Evolutionary conservation across 768 basidiomycete species (phyloP).

Genomic region (Leucocoprinus sp.): DNA sequence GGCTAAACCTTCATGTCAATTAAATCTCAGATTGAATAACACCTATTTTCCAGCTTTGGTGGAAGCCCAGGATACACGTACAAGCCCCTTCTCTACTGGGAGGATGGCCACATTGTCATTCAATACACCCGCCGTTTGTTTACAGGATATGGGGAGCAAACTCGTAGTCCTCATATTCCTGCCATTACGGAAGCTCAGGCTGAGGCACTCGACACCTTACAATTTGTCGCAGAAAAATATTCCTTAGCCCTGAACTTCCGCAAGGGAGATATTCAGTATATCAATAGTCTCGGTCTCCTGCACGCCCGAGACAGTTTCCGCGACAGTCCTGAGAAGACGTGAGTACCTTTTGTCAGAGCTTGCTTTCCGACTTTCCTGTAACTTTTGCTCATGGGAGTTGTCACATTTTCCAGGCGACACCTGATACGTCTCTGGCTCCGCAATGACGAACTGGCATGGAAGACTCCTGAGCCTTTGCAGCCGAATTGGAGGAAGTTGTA

Average conservation of each 20-base stretch:
- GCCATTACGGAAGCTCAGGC: slow-evolving; percentile 43
- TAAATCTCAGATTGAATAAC: background rate
- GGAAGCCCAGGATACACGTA: slow-evolving; percentile 25
- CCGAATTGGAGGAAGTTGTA: slow-evolving; percentile 16
- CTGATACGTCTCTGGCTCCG: slow-evolving; percentile 37
- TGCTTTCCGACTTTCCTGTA: slow-evolving; percentile 1
- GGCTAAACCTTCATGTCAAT: slow-evolving; percentile 2
- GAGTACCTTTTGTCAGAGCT: slow-evolving; percentile 15
- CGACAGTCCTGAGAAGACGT: slow-evolving; percentile 35
- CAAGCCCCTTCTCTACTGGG: slow-evolving; percentile 32
- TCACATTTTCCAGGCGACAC: slow-evolving; percentile 27
- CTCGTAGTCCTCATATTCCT: slow-evolving; percentile 30
- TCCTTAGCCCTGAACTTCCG: slow-evolving; percentile 36
- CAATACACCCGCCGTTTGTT: slow-evolving; percentile 38
- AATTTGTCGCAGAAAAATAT: slow-evolving; percentile 36
- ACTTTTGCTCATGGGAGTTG: background rate
- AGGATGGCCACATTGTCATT: slow-evolving; percentile 32
- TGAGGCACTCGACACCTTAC: slow-evolving; percentile 29
- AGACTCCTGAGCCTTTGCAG: slow-evolving; percentile 11
- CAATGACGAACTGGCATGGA: slow-evolving; percentile 15
- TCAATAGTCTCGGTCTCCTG: slow-evolving; percentile 38
- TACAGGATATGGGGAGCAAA: slow-evolving; percentile 30
- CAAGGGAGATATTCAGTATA: slow-evolving; percentile 43
- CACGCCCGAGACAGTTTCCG: slow-evolving; percentile 38
- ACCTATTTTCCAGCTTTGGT: slow-evolving; percentile 24